Evolutionary conservation across 176 grass and related monocot species (phyloP).

Genomic region (Chloris gayana): DNA sequence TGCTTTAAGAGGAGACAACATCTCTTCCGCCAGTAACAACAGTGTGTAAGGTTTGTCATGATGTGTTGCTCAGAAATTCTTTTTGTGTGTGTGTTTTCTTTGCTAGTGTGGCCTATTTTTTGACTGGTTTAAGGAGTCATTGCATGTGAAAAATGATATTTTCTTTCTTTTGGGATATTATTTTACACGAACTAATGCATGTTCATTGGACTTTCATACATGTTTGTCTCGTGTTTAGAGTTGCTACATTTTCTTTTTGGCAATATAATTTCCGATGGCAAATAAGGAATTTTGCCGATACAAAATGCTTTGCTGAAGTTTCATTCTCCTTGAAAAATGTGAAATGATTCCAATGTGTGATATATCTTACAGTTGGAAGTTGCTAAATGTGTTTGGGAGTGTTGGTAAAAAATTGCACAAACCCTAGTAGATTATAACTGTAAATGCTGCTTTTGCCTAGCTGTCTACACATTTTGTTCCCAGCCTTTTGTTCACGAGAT

Average conservation of each 20-base stretch:
- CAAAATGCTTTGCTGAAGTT: slow-evolving; percentile 33
- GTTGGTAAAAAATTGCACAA: neutral
- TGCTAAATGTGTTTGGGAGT: neutral
- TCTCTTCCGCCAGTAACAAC: slow-evolving; percentile 74
- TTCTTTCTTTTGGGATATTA: neutral
- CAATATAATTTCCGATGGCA: no score
- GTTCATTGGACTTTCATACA: neutral
- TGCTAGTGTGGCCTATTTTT: slow-evolving; percentile 29
- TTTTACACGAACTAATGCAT: neutral
- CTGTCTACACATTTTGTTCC: neutral
- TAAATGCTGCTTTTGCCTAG: neutral
- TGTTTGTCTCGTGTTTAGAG: slow-evolving; percentile 6
- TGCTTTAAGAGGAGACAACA: slow-evolving; percentile 96
- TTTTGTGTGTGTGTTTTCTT: slow-evolving; percentile 35
- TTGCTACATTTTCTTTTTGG: slow-evolving; percentile 25
- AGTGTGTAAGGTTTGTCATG: slow-evolving; percentile 96
- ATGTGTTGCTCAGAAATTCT: no score
- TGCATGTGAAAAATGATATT: slow-evolving; percentile 20
- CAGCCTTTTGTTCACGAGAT: neutral
- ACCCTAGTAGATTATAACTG: neutral
- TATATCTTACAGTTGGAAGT: slow-evolving; percentile 5
- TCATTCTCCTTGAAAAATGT: neutral
- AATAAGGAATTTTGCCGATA: no score
- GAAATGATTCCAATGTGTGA: slow-evolving; percentile 13
- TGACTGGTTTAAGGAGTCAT: slow-evolving; percentile 36